Percentiles rank a stretch among this genome's conserved stretches.
These are phyloP conservation scores for Cocos nucifera DNA, from an alignment of 176 grass and related monocot species.

Conservation along the genomic window DNA sequence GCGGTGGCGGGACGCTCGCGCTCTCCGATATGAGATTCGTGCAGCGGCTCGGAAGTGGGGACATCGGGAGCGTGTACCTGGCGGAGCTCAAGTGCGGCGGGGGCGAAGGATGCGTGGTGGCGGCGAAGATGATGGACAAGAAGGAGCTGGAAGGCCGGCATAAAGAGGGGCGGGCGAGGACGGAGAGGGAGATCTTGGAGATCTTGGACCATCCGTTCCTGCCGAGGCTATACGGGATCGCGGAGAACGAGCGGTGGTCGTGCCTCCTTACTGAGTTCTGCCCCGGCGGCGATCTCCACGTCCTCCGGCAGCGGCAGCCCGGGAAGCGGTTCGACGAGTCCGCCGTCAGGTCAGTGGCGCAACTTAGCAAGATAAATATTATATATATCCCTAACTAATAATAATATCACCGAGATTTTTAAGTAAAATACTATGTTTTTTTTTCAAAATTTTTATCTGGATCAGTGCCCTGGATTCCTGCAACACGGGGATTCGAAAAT, in stretches of 20 bases:
- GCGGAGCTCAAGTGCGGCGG: slow-evolving; percentile 45
- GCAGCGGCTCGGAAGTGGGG: slow-evolving; percentile 58
- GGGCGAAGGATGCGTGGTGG: slow-evolving; percentile 29
- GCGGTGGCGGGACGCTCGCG: slow-evolving; percentile 10
- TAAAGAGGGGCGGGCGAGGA: slow-evolving; percentile 75
- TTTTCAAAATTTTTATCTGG: too few relatives aligned
- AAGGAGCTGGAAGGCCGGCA: slow-evolving; percentile 73
- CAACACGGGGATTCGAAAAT: neutral
- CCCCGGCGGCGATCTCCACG: slow-evolving; percentile 93
- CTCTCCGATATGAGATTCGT: slow-evolving; percentile 80
- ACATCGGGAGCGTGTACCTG: slow-evolving; percentile 97
- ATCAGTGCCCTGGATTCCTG: neutral
- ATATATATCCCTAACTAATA: too few relatives aligned
- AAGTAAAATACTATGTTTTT: too few relatives aligned
- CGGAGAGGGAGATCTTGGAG: slow-evolving; percentile 95
- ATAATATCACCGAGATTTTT: too few relatives aligned
- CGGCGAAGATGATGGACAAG: slow-evolving; percentile 91
- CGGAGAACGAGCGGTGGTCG: slow-evolving; percentile 70
- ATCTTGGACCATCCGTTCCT: slow-evolving; percentile 86
- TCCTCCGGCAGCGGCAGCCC: slow-evolving; percentile 85
- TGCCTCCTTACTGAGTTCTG: slow-evolving; percentile 99
- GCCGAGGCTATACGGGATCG: slow-evolving; percentile 63
- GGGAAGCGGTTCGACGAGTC: slow-evolving; percentile 66
- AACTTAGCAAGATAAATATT: too few relatives aligned
- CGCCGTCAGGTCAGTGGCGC: slow-evolving; percentile 49